phyloP scores from a whole-genome alignment of 805 yeast species.

The Teunomyces lycoperdinae region DNA sequence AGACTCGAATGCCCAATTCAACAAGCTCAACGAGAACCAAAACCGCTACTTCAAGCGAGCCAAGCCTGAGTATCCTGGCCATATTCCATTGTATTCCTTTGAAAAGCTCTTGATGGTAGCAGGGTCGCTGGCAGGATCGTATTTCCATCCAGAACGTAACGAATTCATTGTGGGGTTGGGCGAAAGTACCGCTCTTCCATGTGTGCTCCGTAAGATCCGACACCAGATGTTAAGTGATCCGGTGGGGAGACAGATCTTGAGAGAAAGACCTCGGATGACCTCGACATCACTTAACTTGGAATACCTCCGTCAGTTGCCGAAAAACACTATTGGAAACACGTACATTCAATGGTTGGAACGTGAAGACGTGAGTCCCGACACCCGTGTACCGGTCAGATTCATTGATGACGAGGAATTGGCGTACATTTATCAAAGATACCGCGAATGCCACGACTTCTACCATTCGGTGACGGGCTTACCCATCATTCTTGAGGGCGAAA shows the following conservation, averaged over 20 bases:
- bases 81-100: slow-evolving; percentile 64
- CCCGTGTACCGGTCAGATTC: slow-evolving; percentile 81
- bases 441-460: slow-evolving; percentile 96
- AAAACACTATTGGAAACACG: slow-evolving; percentile 72
- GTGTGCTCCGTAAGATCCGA: slow-evolving; percentile 60
- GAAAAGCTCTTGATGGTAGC: slow-evolving; percentile 65
- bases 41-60: slow-evolving; percentile 37
- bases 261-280: slow-evolving; percentile 82
- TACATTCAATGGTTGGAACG: slow-evolving; percentile 78
- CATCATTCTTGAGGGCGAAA: slow-evolving; percentile 92
- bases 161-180: slow-evolving; percentile 80
- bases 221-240: slow-evolving; percentile 72
- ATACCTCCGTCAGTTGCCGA: slow-evolving; percentile 56
- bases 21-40: slow-evolving; percentile 22
- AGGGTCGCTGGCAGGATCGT: slow-evolving; percentile 78
- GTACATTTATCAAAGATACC: slow-evolving; percentile 86
- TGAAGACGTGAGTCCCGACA: slow-evolving; percentile 92
- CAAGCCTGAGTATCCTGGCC: slow-evolving; percentile 62
- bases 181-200: slow-evolving; percentile 80
- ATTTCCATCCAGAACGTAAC: slow-evolving; percentile 71
- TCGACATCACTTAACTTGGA: slow-evolving; percentile 65
- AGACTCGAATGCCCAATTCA: slow-evolving; percentile 29
- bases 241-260: slow-evolving; percentile 72
- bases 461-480: slow-evolving; percentile 91
- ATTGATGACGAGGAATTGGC: slow-evolving; percentile 90